Evolutionary conservation across 768 basidiomycete species (phyloP).

Genomic region (Daedalea quercina): DNA sequence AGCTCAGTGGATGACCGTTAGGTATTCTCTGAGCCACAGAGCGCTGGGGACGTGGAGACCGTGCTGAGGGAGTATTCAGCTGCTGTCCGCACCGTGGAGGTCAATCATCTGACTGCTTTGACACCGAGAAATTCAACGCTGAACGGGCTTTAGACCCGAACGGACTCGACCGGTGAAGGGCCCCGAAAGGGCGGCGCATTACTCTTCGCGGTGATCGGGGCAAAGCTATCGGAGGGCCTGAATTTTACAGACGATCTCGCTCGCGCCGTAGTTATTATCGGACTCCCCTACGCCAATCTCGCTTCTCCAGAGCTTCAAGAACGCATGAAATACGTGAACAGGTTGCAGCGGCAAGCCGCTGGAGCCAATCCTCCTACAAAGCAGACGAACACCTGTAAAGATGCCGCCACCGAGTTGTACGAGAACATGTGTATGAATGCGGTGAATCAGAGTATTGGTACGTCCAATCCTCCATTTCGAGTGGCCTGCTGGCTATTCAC

Average conservation of each 20-base stretch:
- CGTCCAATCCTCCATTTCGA: constrained; percentile 17
- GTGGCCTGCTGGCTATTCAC: not conserved
- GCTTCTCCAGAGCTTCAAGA: constrained; percentile 89
- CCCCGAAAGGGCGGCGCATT: constrained; percentile 56
- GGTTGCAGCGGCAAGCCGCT: constrained; percentile 39
- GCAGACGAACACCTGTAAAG: constrained; percentile 44
- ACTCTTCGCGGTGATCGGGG: constrained; percentile 91
- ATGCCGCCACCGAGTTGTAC: constrained; percentile 56
- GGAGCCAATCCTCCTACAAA: constrained; percentile 23
- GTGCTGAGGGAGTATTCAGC: constrained; percentile 68
- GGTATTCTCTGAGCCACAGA: constrained; percentile 89
- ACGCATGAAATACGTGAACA: constrained; percentile 82
- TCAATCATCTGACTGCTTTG: not conserved
- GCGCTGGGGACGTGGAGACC: constrained; percentile 61
- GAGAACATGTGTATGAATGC: constrained; percentile 91
- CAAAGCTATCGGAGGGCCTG: constrained; percentile 92
- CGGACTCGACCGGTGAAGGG: not conserved
- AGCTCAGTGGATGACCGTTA: constrained; percentile 20
- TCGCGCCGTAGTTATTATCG: constrained; percentile 80
- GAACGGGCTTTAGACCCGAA: too few relatives aligned
- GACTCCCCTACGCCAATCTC: constrained; percentile 89
- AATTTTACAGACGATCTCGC: constrained; percentile 51
- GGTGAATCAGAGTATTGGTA: constrained; percentile 96
- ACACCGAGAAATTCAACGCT: not conserved
- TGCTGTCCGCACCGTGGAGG: constrained; percentile 25